A percentile compares a stretch with the other conserved stretches of the same genome.
Conservation (phyloP, 2,329 filamentous ascomycete genomes). For the Cyphellophora europaea region DNA sequence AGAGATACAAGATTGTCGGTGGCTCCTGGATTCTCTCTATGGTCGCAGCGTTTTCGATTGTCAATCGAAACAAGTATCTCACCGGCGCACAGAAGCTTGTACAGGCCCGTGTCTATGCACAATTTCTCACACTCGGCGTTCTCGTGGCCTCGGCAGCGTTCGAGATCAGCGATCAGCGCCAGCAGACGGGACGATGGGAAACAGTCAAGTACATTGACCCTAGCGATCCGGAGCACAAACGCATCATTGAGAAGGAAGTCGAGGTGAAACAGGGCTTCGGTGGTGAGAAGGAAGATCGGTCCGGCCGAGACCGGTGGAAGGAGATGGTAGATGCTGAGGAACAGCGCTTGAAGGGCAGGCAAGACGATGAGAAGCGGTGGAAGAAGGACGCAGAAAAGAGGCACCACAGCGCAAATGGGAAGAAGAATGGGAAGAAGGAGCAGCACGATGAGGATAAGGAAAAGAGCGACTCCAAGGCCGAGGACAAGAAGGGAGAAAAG, state of each 20-base stretch:
- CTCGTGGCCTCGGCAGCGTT: constrained; percentile 74
- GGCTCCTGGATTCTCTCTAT: constrained; percentile 74
- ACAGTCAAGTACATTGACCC: constrained; percentile 73
- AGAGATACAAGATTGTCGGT: constrained; percentile 82
- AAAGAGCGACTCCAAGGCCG: constrained; percentile 5
- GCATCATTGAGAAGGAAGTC: constrained; percentile 75
- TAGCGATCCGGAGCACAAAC: constrained; percentile 72
- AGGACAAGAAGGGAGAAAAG: constrained; percentile 11
- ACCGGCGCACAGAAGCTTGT: constrained; percentile 77
- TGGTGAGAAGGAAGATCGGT: constrained; percentile 6
- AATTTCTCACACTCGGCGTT: constrained; percentile 77
- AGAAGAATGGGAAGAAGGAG: constrained; percentile 13
- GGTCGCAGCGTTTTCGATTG: constrained; percentile 62
- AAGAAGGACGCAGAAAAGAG: constrained; percentile 21
- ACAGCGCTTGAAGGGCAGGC: constrained; percentile 32
- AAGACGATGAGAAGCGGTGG: constrained; percentile 26
- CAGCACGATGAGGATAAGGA: constrained; percentile 12
- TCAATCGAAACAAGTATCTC: constrained; percentile 68
- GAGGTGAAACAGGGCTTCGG: constrained; percentile 8
- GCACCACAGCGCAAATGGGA: constrained; percentile 11
- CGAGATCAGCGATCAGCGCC: constrained; percentile 71
- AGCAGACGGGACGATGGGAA: constrained; percentile 57
- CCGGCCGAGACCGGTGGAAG: constrained; percentile 65
- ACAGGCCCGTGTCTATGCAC: constrained; percentile 88
- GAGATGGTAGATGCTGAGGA: constrained; percentile 42